Evolutionary conservation across 2,329 filamentous ascomycete species (phyloP).

Genomic region (Calonectria montana): DNA sequence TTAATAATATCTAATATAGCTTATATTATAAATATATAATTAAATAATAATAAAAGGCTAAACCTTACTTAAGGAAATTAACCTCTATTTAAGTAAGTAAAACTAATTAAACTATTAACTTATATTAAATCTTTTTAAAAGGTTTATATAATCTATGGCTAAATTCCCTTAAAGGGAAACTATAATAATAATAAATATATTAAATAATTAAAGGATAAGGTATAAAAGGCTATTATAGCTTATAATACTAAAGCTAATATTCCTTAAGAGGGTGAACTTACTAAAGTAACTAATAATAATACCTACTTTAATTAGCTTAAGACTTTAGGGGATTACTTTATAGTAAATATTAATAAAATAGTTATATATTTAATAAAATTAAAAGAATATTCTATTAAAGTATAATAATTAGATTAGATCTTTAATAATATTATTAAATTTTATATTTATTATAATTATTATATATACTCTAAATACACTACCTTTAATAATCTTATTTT

Average conservation of each 20-base stretch:
- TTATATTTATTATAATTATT: neutral
- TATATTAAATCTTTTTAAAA: neutral
- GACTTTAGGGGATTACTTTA: neutral
- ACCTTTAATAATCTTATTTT: neutral
- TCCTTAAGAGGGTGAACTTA: neutral
- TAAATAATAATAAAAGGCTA: neutral
- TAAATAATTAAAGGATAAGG: neutral
- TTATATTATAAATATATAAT: neutral
- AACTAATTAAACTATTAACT: neutral
- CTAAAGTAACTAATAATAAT: neutral
- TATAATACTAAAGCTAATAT: neutral
- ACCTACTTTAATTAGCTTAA: neutral
- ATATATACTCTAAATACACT: neutral
- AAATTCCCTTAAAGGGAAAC: neutral
- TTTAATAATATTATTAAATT: neutral
- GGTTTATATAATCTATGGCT: neutral
- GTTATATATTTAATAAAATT: neutral
- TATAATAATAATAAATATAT: neutral
- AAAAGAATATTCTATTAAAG: neutral
- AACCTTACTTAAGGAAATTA: neutral
- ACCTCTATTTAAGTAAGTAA: too few species aligned
- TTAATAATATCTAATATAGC: neutral
- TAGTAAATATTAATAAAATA: neutral
- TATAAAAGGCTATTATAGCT: neutral
- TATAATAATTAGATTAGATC: neutral